These are phyloP conservation scores for Skeletonema tropicum DNA, from an alignment of 108 stramenopile species.

Conservation along the genomic window DNA sequence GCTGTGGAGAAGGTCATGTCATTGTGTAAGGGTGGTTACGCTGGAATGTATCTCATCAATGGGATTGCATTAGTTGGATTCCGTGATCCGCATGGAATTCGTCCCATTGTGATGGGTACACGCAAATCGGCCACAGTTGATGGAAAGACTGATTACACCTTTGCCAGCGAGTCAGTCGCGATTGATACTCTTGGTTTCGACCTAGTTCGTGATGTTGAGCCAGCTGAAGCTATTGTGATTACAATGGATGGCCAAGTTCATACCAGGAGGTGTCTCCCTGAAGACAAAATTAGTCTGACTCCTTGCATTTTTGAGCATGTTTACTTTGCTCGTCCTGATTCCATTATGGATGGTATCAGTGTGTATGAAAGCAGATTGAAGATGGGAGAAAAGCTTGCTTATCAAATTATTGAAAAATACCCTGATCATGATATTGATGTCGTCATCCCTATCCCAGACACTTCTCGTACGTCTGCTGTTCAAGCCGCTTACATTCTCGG, in stretches of 20 bases:
- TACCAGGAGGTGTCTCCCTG: conserved; percentile 58
- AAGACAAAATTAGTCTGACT: conserved; percentile 39
- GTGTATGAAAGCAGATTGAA: conserved; percentile 97
- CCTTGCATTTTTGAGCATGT: conserved; percentile 99
- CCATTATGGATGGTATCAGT: conserved; percentile 96
- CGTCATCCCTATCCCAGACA: conserved; percentile 99
- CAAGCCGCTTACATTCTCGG: conserved; percentile 89
- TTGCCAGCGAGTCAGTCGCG: conserved; percentile 97
- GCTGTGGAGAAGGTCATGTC: conserved; percentile 85
- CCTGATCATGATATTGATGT: conserved; percentile 98
- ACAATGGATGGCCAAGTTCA: conserved; percentile 83
- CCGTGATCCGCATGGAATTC: conserved; percentile 97
- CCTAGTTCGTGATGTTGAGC: conserved; percentile 89
- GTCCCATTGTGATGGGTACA: conserved; percentile 93
- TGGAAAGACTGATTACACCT: conserved; percentile 71
- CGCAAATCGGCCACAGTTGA: conserved; percentile 48
- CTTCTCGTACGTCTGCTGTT: conserved; percentile 92
- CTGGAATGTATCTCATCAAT: conserved; percentile 93
- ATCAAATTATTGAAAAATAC: conserved; percentile 73
- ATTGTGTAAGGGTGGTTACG: conserved; percentile 93
- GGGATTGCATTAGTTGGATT: conserved; percentile 96
- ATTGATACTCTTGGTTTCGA: conserved; percentile 96
- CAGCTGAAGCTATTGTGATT: conserved; percentile 95
- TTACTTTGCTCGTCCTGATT: conserved; percentile 99
- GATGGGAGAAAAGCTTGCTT: conserved; percentile 97